Evolutionary conservation across 768 basidiomycete species (phyloP).

Genomic region (Mycena capillaripes): DNA sequence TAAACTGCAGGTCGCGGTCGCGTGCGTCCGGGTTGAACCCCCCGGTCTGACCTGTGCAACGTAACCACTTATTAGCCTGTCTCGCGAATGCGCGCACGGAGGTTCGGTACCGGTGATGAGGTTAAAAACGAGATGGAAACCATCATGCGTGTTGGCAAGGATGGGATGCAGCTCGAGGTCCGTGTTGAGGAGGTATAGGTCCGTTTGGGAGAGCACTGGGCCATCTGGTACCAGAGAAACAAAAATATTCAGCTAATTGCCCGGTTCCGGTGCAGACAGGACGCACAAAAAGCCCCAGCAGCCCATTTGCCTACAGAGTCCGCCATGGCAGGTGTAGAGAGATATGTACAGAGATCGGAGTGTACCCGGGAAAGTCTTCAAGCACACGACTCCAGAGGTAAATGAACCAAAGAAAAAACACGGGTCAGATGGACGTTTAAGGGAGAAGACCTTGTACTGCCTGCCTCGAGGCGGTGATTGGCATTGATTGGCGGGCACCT

Average conservation of each 20-base stretch:
- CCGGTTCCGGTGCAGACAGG: neutral
- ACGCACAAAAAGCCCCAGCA: conserved; percentile 59
- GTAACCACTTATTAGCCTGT: neutral
- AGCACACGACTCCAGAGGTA: neutral
- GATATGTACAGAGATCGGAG: conserved; percentile 28
- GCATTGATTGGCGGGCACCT: conserved; percentile 19
- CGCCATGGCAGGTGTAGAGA: conserved; percentile 36
- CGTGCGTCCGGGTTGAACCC: conserved; percentile 74
- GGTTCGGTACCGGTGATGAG: conserved; percentile 65
- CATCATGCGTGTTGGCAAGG: conserved; percentile 61
- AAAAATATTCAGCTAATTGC: neutral
- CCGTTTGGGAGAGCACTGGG: conserved; percentile 83
- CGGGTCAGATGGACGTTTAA: conserved; percentile 16
- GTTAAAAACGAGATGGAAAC: conserved; percentile 81
- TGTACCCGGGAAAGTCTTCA: neutral
- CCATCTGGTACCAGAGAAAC: conserved; percentile 64
- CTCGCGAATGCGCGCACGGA: neutral
- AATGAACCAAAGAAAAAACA: conserved; percentile 6
- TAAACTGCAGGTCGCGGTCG: conserved; percentile 70
- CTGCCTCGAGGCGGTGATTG: conserved; percentile 26
- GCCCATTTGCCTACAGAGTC: conserved; percentile 57
- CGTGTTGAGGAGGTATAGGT: conserved; percentile 82
- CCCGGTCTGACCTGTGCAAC: conserved; percentile 64
- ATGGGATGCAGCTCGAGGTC: conserved; percentile 83
- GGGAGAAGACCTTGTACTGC: conserved; percentile 2